Conservation (phyloP, 176 grass and related monocot species). For the Microstegium vimineum region DNA sequence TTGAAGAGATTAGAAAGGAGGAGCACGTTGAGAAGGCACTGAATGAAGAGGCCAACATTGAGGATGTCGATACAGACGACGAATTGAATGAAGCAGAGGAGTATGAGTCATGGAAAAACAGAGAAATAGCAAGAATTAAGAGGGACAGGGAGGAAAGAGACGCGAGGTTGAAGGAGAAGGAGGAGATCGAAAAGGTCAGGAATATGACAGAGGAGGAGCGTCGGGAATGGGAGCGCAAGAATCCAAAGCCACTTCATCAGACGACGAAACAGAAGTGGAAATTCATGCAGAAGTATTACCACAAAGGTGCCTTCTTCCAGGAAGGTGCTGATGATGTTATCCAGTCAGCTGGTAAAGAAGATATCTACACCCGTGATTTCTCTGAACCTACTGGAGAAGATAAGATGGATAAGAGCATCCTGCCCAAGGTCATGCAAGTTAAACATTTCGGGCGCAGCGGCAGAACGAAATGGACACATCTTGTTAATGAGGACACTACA, state of each 20-base stretch:
- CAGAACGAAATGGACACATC: conserved; percentile 98
- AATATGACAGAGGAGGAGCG: conserved; percentile 98
- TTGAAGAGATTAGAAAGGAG: conserved; percentile 87
- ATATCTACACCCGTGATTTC: conserved; percentile 80
- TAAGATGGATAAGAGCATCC: conserved; percentile 95
- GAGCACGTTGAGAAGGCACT: conserved; percentile 74
- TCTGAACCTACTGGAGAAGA: conserved; percentile 86
- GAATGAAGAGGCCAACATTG: conserved; percentile 60
- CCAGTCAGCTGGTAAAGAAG: conserved; percentile 49
- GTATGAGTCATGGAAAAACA: conserved; percentile 84
- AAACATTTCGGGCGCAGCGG: conserved; percentile 96
- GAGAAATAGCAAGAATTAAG: conserved; percentile 98
- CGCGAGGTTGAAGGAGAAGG: conserved; percentile 94
- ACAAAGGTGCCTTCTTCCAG: conserved; percentile 97
- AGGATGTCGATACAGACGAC: conserved; percentile 87
- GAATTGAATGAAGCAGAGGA: conserved; percentile 96
- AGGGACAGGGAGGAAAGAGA: conserved; percentile 93
- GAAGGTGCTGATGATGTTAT: conserved; percentile 54
- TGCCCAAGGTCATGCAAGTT: conserved; percentile 99
- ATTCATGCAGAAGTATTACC: conserved; percentile 98
- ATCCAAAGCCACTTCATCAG: conserved; percentile 38
- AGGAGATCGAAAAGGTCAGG: conserved; percentile 93
- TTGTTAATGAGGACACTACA: conserved; percentile 94
- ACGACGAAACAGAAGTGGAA: conserved; percentile 77
- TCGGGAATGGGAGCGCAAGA: conserved; percentile 75